Evolutionary conservation across 257 asterid species (phyloP), one percentile per base, ranked within the genome.

Genomic region (Capsicum chinense): DNA sequence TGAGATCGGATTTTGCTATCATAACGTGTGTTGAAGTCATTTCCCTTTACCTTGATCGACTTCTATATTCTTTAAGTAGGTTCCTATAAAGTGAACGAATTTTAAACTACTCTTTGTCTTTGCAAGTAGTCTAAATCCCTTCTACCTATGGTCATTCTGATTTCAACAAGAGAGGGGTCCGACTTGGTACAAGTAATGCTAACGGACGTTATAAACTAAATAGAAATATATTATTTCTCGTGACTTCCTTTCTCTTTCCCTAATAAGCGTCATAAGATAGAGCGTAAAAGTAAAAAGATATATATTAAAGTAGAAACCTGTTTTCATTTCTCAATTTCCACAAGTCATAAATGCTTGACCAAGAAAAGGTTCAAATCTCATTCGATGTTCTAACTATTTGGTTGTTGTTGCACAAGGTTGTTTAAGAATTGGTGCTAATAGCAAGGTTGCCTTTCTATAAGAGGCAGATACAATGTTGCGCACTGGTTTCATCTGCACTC

Each of bases 11-110:
- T 21, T 21, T 21, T 21, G 21, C 21, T 21, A 21, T 21, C 21
- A 21, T 21, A 21, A 21, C 21, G 21, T 73, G 42, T 48, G 10
- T 3, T 42, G 0, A 71, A 19, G 19, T 52, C 7, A 1, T 50
- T 21, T 74, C 9, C 50, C 44, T 74, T 74, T 74, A 74, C 80
- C 80, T 73, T 74, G 60, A 19, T 48, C 5, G 42, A 73, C 57
- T 73, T 48, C 6, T 19, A 6, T 19, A 73, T 47, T 73, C 80
- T 19, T 74, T 60, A 50, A 74, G 60, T 74, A 11, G 79, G 37
- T 47, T 21, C 79, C 39, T 71, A 35, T 67, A n/a, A 69, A 71
- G 58, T 0, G 3, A 10, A 47, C 1, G n/a, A 47, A 71, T 71
- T 71, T 71, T 71, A 47, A 44, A 71, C 17, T 71, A 47, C 39